A percentile compares a stretch with the other conserved stretches of the same genome.
These are phyloP conservation scores for Sporothrix luriei DNA, from an alignment of 2,329 filamentous ascomycete genomes.

Conservation along the genomic window DNA sequence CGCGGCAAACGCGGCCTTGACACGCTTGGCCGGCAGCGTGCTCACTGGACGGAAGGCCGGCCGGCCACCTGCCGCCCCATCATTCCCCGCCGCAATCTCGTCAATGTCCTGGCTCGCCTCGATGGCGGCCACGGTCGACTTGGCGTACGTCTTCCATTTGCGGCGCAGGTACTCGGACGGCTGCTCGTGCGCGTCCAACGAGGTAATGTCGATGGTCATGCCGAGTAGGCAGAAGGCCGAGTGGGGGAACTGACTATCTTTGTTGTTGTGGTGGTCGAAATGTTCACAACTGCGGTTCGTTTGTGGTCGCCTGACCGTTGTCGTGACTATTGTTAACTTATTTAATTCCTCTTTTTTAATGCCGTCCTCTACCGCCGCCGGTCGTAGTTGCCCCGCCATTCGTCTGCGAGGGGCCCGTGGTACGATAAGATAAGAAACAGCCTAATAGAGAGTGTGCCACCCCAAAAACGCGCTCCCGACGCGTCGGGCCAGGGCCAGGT, in stretches of 20 bases:
- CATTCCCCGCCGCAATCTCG: constrained; percentile 48
- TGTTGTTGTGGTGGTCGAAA: neutral
- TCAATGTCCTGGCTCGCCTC: constrained; percentile 58
- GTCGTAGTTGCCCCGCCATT: constrained; percentile 31
- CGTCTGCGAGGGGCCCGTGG: neutral
- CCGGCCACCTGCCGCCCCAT: neutral
- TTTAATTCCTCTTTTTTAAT: neutral
- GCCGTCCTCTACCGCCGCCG: neutral
- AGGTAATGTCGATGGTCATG: constrained; percentile 51
- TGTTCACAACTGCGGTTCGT: neutral
- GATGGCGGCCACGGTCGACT: constrained; percentile 57
- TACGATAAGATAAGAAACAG: constrained; percentile 26
- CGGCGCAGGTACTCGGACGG: constrained; percentile 70
- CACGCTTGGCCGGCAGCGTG: constrained; percentile 48
- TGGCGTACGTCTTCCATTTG: constrained; percentile 75
- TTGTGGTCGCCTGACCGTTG: neutral
- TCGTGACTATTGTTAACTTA: neutral
- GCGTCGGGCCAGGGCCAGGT: constrained; percentile 17
- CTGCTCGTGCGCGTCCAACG: constrained; percentile 74
- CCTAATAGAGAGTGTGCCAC: neutral
- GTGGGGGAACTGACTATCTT: neutral
- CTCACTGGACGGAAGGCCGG: constrained; percentile 50
- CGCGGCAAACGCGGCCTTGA: constrained; percentile 50
- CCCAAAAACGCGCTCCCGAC: constrained; percentile 29
- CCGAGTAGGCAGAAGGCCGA: neutral